These are phyloP conservation scores for Salvia sclarea DNA, from an alignment of 305 asterid species.

Conservation along the genomic window DNA sequence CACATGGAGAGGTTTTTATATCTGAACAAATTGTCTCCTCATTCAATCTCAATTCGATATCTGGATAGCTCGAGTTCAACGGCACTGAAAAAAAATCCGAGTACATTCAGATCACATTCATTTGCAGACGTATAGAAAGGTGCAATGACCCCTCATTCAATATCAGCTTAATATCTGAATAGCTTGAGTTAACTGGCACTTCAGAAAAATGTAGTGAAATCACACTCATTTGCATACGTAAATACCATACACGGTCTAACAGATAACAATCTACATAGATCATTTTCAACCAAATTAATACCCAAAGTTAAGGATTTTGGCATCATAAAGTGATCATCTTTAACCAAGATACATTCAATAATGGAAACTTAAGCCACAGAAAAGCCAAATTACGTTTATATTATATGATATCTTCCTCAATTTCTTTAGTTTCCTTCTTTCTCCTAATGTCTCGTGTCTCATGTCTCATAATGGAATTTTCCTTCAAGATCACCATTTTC, in stretches of 20 bases:
- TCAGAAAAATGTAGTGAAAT: slow-evolving; percentile 35
- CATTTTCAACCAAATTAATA: neutral
- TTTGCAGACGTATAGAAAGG: neutral
- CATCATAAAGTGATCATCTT: slow-evolving; percentile 1
- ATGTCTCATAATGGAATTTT: slow-evolving; percentile 8
- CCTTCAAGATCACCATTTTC: slow-evolving; percentile 15
- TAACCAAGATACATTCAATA: neutral
- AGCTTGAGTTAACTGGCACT: slow-evolving; percentile 58
- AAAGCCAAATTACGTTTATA: slow-evolving; percentile 5
- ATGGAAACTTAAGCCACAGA: neutral
- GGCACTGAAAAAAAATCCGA: slow-evolving; percentile 57
- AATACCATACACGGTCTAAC: neutral
- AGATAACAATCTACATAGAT: neutral
- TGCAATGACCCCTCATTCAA: slow-evolving; percentile 35
- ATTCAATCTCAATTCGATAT: slow-evolving; percentile 59
- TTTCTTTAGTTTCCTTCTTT: neutral
- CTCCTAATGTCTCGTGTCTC: slow-evolving; percentile 9
- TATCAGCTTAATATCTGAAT: slow-evolving; percentile 65
- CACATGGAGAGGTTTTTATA: slow-evolving; percentile 46
- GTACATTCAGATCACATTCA: slow-evolving; percentile 18
- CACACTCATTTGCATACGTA: neutral
- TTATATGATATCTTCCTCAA: neutral
- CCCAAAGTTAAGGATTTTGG: neutral
- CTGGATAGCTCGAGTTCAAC: slow-evolving; percentile 51
- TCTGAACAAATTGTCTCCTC: slow-evolving; percentile 61